Evolutionary conservation across 2,329 filamentous ascomycete genomes (phyloP).

Genomic region (Fusarium redolens): DNA sequence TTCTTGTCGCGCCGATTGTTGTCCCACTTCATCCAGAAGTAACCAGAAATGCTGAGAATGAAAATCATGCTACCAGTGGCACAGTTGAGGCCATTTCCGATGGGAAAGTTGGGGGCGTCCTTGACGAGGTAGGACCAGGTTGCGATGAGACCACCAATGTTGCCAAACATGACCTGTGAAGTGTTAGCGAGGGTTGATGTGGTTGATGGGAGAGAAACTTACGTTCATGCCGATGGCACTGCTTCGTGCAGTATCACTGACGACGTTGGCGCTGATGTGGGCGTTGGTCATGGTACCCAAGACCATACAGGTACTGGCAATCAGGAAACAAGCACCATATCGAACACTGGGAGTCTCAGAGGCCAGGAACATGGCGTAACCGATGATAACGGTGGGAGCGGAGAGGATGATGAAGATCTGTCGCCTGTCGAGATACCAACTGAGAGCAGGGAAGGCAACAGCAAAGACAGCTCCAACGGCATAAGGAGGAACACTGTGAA

Average conservation of each 20-base stretch:
- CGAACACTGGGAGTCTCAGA: slow-evolving; percentile 58
- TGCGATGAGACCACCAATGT: slow-evolving; percentile 72
- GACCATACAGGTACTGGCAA: slow-evolving; percentile 68
- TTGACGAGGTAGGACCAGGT: slow-evolving; percentile 73
- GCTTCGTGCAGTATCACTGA: slow-evolving; percentile 72
- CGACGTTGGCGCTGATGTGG: slow-evolving; percentile 72
- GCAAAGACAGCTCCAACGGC: slow-evolving; percentile 71
- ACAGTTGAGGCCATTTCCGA: slow-evolving; percentile 74
- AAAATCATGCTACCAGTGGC: slow-evolving; percentile 69
- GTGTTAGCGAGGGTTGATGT: not conserved
- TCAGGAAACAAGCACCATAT: slow-evolving; percentile 73
- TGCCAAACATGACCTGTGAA: slow-evolving; percentile 45
- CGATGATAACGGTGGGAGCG: slow-evolving; percentile 69
- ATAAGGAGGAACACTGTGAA: slow-evolving; percentile 74
- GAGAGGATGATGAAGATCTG: slow-evolving; percentile 66
- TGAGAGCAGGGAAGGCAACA: slow-evolving; percentile 66
- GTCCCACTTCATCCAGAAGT: slow-evolving; percentile 71
- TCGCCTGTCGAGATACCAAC: slow-evolving; percentile 65
- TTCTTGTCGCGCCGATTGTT: slow-evolving; percentile 69
- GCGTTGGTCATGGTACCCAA: slow-evolving; percentile 72
- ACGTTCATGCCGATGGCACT: slow-evolving; percentile 65
- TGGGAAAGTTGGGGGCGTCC: slow-evolving; percentile 73
- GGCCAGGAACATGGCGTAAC: slow-evolving; percentile 74
- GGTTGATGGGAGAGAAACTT: not conserved
- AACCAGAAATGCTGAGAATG: slow-evolving; percentile 59